A percentile compares a stretch with the other conserved stretches of the same genome.
phyloP scores from a whole-genome alignment of 768 basidiomycete species.

The Lanmaoa pseudosensibilis region DNA sequence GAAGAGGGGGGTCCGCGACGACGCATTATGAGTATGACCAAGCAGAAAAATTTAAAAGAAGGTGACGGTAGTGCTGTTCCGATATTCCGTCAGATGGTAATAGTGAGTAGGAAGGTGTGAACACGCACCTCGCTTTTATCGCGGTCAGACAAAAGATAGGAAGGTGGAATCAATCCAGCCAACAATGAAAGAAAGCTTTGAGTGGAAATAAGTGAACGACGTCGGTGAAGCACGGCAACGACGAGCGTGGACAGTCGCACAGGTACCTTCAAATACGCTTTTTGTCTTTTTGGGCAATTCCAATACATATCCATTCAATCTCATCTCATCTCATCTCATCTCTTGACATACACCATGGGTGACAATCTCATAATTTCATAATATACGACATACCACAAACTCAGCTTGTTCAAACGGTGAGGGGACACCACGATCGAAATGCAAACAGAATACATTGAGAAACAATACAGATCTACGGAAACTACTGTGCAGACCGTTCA shows the following conservation, averaged over 20 bases:
- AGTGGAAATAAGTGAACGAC: not conserved
- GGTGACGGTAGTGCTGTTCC: not conserved
- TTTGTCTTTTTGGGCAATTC: not conserved
- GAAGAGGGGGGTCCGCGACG: constrained; percentile 69
- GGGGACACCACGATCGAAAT: not conserved
- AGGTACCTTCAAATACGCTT: not conserved
- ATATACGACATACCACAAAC: too few relatives aligned
- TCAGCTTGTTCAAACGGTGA: too few relatives aligned
- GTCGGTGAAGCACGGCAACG: too few relatives aligned
- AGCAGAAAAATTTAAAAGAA: not conserved
- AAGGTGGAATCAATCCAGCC: not conserved
- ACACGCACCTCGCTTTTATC: constrained; percentile 3
- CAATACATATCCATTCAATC: not conserved
- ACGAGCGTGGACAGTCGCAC: not conserved
- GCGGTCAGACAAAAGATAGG: not conserved
- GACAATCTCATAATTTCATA: too few relatives aligned
- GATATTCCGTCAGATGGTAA: not conserved
- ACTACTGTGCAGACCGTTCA: not conserved
- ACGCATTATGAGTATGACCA: constrained; percentile 43
- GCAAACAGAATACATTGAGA: constrained; percentile 13
- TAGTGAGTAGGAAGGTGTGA: too few relatives aligned
- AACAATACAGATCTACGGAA: constrained; percentile 17
- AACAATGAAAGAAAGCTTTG: not conserved
- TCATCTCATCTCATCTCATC: not conserved
- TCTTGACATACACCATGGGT: too few relatives aligned